These are phyloP conservation scores for Termitomyces sp. DNA, from an alignment of 768 basidiomycete genomes.

Conservation along the genomic window DNA sequence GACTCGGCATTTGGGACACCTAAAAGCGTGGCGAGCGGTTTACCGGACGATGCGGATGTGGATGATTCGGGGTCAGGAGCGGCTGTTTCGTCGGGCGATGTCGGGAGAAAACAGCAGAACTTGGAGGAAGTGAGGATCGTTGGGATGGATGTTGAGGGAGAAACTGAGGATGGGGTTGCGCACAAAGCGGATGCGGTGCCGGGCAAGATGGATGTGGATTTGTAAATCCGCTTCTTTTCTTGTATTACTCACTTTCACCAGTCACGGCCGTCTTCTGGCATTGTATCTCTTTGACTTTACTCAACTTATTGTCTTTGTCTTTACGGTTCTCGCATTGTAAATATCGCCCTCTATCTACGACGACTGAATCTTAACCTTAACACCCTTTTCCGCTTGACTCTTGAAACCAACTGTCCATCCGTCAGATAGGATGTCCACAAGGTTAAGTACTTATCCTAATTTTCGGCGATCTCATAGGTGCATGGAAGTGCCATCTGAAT, in stretches of 20 bases:
- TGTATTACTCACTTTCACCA: not conserved
- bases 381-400: no score
- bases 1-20: constrained; percentile 22
- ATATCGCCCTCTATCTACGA: no score
- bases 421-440: no score
- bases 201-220: constrained; percentile 28
- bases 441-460: no score
- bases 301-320: no score
- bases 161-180: constrained; percentile 6
- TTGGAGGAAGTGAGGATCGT: constrained; percentile 26
- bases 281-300: no score
- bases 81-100: constrained; percentile 1
- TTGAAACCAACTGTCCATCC: no score
- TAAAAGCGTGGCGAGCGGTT: constrained; percentile 15
- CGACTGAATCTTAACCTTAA: no score
- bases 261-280: no score
- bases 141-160: constrained; percentile 18
- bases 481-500: no score
- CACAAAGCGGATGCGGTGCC: constrained; percentile 4
- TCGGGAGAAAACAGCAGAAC: constrained; percentile 14
- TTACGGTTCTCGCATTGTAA: no score
- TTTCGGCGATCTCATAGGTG: no score
- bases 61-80: constrained; percentile 1
- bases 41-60: constrained; percentile 18
- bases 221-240: not conserved